phyloP scores from a whole-genome alignment of 2,329 filamentous ascomycete genomes.

The Drechslera avenae region DNA sequence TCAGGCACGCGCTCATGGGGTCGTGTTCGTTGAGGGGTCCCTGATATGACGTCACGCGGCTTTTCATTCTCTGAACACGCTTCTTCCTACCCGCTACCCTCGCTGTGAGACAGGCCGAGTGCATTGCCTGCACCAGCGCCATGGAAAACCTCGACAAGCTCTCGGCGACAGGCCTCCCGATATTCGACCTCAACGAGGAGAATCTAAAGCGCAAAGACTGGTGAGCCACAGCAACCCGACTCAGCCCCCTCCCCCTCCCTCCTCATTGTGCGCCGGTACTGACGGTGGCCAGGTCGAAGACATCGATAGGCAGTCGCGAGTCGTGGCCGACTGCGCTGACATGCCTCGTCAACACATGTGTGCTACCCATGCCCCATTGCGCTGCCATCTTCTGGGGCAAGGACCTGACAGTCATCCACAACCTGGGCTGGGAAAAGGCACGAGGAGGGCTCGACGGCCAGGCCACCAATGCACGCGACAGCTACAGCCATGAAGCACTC shows the following conservation, averaged over 20 bases:
- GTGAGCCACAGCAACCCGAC: constrained; percentile 17
- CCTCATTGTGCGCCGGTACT: constrained; percentile 2
- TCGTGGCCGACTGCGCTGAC: constrained; percentile 44
- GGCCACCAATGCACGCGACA: constrained; percentile 41
- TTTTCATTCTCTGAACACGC: constrained; percentile 4
- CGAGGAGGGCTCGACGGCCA: constrained; percentile 42
- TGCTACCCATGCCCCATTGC: constrained; percentile 50
- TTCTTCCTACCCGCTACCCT: constrained; percentile 11
- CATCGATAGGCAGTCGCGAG: constrained; percentile 40
- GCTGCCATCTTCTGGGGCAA: constrained; percentile 52
- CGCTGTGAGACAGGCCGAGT: constrained; percentile 4
- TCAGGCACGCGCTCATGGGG: constrained; percentile 8
- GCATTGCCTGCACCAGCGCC: constrained; percentile 4
- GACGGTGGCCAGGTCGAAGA: constrained; percentile 29
- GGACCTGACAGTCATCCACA: constrained; percentile 48
- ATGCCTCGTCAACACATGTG: constrained; percentile 42
- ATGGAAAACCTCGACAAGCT: constrained; percentile 39
- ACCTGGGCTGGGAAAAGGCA: constrained; percentile 49
- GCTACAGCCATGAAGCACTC: constrained; percentile 43
- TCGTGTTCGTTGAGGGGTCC: neutral
- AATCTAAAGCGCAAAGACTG: constrained; percentile 36
- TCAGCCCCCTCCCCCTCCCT: neutral
- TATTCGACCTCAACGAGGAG: constrained; percentile 41
- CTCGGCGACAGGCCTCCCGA: constrained; percentile 35
- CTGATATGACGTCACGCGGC: constrained; percentile 16